Evolutionary conservation across 108 stramenopile genomes (phyloP), one percentile per base, ranked within the genome.

Genomic region (Chaetoceros muelleri): DNA sequence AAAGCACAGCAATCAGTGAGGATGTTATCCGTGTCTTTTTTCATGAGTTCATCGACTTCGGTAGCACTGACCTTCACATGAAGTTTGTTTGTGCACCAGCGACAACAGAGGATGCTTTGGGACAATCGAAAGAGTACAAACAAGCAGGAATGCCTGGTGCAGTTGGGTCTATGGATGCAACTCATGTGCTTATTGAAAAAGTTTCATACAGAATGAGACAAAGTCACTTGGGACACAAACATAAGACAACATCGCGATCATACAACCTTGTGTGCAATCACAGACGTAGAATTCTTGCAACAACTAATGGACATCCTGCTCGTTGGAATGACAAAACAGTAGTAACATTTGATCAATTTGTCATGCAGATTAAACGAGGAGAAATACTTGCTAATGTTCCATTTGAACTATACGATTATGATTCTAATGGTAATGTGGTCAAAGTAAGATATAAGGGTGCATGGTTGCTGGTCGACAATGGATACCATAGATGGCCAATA

Each of bases 31-130:
- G 55, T 19, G 1, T 34, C 5, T 65, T 65, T 3, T 65, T 65
- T 40, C 55, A 65, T 24, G 0, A 44, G 22, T 65, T 65, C 28
- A 65, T 65, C 24, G 48, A 45, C n/a, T 30, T 53, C 28, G 52
- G 65, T 7, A 29, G 24, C 1, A 53, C 44, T 2, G 25, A 31
- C 5, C 25, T 66, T 0, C 53, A 52, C 20, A 25, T 23, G 18
- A 48, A 57, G 20, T 52, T 50, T 65, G 58, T 46, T 1, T 24
- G 16, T 2, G 8, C 52, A 30, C 51, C 56, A n/a, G 2, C 8
- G 24, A 52, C 10, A 34, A 31, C 2, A 1, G 46, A 51, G 20
- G 58, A 60, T 13, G 46, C 47, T 1, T 8, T 16, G 1, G 1
- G 16, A n/a, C 47, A 60, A 34, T 45, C 30, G n/a, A 1, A n/a